Evolutionary conservation across 2,329 filamentous ascomycete species (phyloP).

Genomic region (Mycogone perniciosa): DNA sequence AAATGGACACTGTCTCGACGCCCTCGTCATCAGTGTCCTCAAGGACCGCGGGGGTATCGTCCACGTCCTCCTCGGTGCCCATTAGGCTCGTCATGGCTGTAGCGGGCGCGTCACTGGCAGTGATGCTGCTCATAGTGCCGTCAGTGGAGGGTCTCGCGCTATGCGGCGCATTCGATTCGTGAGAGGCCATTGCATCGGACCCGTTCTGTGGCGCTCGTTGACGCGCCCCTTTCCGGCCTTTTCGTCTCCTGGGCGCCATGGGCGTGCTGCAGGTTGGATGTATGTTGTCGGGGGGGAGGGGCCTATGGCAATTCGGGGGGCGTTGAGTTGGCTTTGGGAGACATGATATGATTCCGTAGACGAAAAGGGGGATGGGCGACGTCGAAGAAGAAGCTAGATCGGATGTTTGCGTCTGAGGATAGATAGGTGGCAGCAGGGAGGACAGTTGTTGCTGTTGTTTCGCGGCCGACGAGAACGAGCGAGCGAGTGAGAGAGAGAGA

Average conservation of each 20-base stretch:
- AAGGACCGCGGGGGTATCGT: conserved; percentile 8
- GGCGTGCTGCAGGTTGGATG: not conserved
- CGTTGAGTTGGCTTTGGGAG: not conserved
- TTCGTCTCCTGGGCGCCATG: conserved; percentile 7
- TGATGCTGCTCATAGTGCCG: conserved; percentile 26
- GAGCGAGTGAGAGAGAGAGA: too few relatives aligned
- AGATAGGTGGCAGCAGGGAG: too few relatives aligned
- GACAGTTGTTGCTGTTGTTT: too few relatives aligned
- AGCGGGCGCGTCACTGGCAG: conserved; percentile 26
- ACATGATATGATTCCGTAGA: not conserved
- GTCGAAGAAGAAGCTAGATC: not conserved
- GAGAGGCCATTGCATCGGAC: not conserved
- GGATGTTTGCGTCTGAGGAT: too few relatives aligned
- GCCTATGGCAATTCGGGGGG: not conserved
- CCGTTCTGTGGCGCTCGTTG: not conserved
- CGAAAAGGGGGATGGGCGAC: not conserved
- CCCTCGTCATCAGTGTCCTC: conserved; percentile 26
- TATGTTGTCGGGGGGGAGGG: not conserved
- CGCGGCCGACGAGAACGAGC: too few relatives aligned
- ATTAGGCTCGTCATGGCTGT: conserved; percentile 34
- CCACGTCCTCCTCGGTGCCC: conserved; percentile 28
- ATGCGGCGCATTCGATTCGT: not conserved
- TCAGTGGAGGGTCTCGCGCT: conserved; percentile 26
- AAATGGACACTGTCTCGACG: conserved; percentile 33
- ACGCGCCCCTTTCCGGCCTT: not conserved